Evolutionary conservation across 805 yeast genomes (phyloP), one percentile per base, ranked within the genome.

Genomic region (Vanderwaltozyma yarrowii): DNA sequence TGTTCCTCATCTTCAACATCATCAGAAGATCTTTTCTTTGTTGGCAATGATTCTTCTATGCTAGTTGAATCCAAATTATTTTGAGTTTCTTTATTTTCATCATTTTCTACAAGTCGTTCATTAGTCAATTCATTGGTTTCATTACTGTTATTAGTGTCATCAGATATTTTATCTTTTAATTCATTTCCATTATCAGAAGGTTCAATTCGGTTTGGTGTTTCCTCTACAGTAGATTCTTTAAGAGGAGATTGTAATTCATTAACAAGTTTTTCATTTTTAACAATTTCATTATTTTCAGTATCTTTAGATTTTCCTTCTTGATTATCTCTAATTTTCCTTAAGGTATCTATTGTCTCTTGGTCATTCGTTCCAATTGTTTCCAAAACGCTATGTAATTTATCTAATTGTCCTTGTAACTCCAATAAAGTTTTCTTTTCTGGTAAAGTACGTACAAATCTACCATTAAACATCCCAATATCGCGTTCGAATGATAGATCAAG

Each of bases 381-480:
- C 29, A 55, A 40, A 8, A 50, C 40, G 19, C 43, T 38, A 19
- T 46, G 45, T 33, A 58, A 39, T 12, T 42, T 53, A 37, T 62
- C 62, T 39, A 66, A 40, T 36, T 58, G 62, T 15, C 48, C 56
- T 48, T 63, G 65, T 42, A 75, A 51, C 39, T 73, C 73, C 13
- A 61, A 53, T 29, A 76, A 53, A 4, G 67, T 58, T 39, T 66
- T 66, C 16, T 64, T 35, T 3, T 41, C 39, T 1, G 70, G 71
- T 16, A 64, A 58, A 5, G 72, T 66, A 2, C 70, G 60, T 0
- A 73, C 64, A 5, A 67, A 50, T 15, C 74, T 78, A 0, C 88
- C 88, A 45, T 70, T 77, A 18, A 80, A 57, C 37, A 73, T 56
- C 1, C 87, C 87, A 14, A 71, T 63, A 29, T 74, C 71, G 4